Base-by-base conservation (phyloP, 495 filamentous ascomycete species). In the Trichocladium antarcticum region DNA sequence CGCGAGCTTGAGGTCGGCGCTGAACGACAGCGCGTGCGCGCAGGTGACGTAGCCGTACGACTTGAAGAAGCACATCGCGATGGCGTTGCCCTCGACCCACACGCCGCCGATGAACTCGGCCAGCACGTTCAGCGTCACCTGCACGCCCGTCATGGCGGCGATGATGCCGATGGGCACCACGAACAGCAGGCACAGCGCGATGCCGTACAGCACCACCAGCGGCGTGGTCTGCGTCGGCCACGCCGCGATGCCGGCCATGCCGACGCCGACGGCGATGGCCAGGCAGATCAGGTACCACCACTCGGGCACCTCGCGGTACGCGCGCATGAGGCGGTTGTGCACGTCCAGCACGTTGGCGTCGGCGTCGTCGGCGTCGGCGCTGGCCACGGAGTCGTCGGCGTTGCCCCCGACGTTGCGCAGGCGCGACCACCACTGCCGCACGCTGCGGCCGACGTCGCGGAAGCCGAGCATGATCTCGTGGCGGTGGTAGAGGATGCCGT, bases 61-160 rank as follows among this genome's bases (percentile, higher is more conserved):
- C 49, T 71, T 71, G 62, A 71, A 68, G 55, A 61, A 71, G 50
- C 64, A 64, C 67, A 71, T 70, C 50, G 62, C 67, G 43, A 70
- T 57, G 27, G 66, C 66, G 40, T 72, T 69, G 29, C 66, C 66
- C 17, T 63, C 58, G 9, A 68, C 64, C 47, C 49, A 65, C 3
- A 63, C 59, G 9, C 67, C 68, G n/a, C 68, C 68, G 37, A 71
- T 68, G 41, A 71, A 71, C 53, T 71, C 68, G 36, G 68, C 68
- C 11, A 71, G 55, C 36, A 71, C 66, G 47, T 69, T 70, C 19
- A 71, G 55, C 4, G 67, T 68, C 1, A 71, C 65, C 42, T 66
- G 55, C 6, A 70, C 54, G 15, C 68, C 67, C 5, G 68, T 71
- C 56, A 71, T 71, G 42, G 66, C 63, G 16, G 55, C 53, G 54